Percentiles rank a stretch among this genome's conserved stretches.
Evolutionary conservation across 176 grass and related monocot species (phyloP).

Genomic region (Oryza coarctata): DNA sequence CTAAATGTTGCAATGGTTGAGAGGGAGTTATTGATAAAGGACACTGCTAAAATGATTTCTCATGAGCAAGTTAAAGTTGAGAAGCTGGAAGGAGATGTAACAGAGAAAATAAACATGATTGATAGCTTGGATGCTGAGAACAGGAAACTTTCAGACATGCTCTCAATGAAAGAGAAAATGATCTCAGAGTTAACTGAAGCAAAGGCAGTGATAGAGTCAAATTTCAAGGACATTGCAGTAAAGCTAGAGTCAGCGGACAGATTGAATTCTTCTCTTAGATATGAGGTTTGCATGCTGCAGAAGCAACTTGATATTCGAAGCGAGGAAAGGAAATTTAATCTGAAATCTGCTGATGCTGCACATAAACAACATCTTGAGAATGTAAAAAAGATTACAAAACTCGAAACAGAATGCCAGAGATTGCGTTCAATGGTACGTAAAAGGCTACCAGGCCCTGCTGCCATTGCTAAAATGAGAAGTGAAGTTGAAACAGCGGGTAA

Average conservation of each 20-base stretch:
- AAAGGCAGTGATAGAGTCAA: slow-evolving; percentile 55
- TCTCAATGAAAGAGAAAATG: slow-evolving; percentile 58
- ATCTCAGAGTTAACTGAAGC: slow-evolving; percentile 62
- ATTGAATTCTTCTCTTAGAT: slow-evolving; percentile 74
- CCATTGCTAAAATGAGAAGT: slow-evolving; percentile 96
- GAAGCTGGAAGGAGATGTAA: slow-evolving; percentile 53
- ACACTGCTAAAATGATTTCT: slow-evolving; percentile 60
- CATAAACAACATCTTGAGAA: slow-evolving; percentile 87
- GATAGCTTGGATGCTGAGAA: slow-evolving; percentile 59
- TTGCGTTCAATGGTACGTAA: slow-evolving; percentile 84
- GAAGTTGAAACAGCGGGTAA: slow-evolving; percentile 68
- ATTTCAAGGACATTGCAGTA: slow-evolving; percentile 40
- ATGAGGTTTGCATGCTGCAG: slow-evolving; percentile 93
- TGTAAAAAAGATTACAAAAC: slow-evolving; percentile 76
- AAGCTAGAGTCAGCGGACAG: slow-evolving; percentile 64
- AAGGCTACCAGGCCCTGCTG: slow-evolving; percentile 79
- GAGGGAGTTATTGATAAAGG: slow-evolving; percentile 57
- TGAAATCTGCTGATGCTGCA: slow-evolving; percentile 81
- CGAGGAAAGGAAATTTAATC: slow-evolving; percentile 80
- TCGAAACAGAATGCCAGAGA: slow-evolving; percentile 92
- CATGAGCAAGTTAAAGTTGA: slow-evolving; percentile 70
- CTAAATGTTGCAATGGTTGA: slow-evolving; percentile 72
- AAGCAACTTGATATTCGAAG: slow-evolving; percentile 96
- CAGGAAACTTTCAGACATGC: slow-evolving; percentile 59
- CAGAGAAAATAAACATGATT: slow-evolving; percentile 67